A percentile compares a stretch with the other conserved stretches of the same genome.
These are phyloP conservation scores for Fusarium acutatum DNA, from an alignment of 2,329 filamentous ascomycete species.

Conservation along the genomic window DNA sequence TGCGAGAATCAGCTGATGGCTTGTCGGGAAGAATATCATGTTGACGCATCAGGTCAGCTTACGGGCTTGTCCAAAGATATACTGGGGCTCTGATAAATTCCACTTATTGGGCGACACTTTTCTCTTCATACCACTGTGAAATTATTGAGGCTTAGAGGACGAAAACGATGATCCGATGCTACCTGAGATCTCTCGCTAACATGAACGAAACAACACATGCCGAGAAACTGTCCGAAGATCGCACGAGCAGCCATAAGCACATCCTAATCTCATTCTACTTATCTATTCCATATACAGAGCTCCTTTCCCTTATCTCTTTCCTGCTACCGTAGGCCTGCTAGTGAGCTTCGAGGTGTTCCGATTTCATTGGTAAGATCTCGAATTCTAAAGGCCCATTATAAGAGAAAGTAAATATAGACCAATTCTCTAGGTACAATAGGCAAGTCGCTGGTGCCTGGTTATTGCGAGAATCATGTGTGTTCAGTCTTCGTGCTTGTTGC, in stretches of 20 bases:
- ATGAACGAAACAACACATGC: background rate
- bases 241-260: background rate
- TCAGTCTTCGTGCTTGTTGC: too few relatives aligned
- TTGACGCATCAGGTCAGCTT: background rate
- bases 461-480: fast-evolving
- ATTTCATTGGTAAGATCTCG: background rate
- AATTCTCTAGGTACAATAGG: too few relatives aligned
- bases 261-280: fast-evolving
- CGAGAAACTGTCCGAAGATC: background rate
- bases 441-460: fast-evolving
- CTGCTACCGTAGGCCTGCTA: background rate
- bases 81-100: fast-evolving
- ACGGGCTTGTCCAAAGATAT: background rate
- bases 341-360: background rate
- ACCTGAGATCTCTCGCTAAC: fast-evolving
- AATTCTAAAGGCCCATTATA: fast-evolving
- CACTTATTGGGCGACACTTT: too few relatives aligned
- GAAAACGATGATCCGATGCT: background rate
- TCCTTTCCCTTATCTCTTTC: fast-evolving
- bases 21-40: background rate
- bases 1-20: background rate
- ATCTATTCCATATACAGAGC: fast-evolving
- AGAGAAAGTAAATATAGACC: fast-evolving
- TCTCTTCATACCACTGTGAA: too few relatives aligned
- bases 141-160: background rate